These are phyloP conservation scores for Penicillium occitanis DNA, from an alignment of 2,329 filamentous ascomycete genomes.

Conservation along the genomic window DNA sequence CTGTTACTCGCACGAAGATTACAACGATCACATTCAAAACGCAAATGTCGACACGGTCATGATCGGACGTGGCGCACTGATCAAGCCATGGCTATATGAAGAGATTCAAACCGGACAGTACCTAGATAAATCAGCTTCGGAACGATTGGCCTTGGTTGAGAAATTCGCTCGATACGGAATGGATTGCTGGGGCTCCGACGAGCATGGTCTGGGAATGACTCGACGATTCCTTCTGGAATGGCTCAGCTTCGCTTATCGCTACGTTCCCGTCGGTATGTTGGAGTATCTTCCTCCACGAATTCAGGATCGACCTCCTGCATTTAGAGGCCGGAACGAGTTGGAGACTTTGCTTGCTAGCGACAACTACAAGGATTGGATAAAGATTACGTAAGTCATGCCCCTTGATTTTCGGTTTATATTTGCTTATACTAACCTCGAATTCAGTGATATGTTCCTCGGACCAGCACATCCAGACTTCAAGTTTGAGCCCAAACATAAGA, in stretches of 20 bases:
- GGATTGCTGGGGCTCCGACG: constrained; percentile 93
- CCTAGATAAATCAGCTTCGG: constrained; percentile 86
- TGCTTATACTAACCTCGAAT: neutral
- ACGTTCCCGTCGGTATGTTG: constrained; percentile 84
- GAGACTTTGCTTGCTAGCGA: constrained; percentile 89
- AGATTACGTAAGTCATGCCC: constrained; percentile 72
- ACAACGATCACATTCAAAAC: constrained; percentile 73
- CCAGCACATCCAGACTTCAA: constrained; percentile 86
- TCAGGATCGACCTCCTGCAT: constrained; percentile 85
- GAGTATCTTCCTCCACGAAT: constrained; percentile 85
- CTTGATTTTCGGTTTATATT: neutral
- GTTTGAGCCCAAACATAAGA: constrained; percentile 98
- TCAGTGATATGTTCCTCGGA: constrained; percentile 94
- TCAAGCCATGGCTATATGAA: constrained; percentile 98
- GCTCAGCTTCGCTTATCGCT: constrained; percentile 89
- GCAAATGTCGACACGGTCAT: constrained; percentile 89
- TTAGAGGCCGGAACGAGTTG: constrained; percentile 79
- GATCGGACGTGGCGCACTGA: constrained; percentile 91
- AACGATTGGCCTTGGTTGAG: constrained; percentile 82
- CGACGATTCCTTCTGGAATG: constrained; percentile 92
- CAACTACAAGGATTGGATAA: constrained; percentile 98
- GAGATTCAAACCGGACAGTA: constrained; percentile 92
- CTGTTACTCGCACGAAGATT: constrained; percentile 89
- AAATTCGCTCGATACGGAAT: constrained; percentile 88
- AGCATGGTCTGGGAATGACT: constrained; percentile 87